Percentiles rank a stretch among this genome's conserved stretches.
phyloP scores from a whole-genome alignment of 2,329 filamentous ascomycete species.

The Apiospora hydei region DNA sequence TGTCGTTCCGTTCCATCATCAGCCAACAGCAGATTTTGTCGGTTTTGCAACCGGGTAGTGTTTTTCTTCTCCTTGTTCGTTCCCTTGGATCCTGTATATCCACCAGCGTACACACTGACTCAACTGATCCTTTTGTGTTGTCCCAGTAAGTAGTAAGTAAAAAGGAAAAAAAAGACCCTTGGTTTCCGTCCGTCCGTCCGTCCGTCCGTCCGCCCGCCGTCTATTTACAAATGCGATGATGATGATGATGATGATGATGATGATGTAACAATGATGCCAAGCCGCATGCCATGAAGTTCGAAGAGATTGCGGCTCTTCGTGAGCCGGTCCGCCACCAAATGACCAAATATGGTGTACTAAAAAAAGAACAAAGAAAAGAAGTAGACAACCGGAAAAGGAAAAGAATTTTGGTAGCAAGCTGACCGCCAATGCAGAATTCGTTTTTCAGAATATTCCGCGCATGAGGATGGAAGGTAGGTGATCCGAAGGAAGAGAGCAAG shows the following conservation, averaged over 20 bases:
- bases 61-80: not conserved
- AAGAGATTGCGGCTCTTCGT: not conserved
- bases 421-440: slow-evolving; percentile 1
- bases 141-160: not conserved
- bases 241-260: not conserved
- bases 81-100: not conserved
- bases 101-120: not conserved
- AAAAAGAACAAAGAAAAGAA: slow-evolving; percentile 15
- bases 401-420: not conserved
- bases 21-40: not conserved
- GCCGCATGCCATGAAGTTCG: not conserved
- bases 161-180: not conserved
- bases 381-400: slow-evolving; percentile 1
- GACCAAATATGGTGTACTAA: not conserved
- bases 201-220: not conserved
- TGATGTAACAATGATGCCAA: slow-evolving; percentile 7
- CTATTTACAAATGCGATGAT: slow-evolving; percentile 14
- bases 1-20: not conserved
- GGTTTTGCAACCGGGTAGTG: not conserved
- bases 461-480: not conserved
- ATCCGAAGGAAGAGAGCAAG: slow-evolving; percentile 10
- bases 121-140: not conserved
- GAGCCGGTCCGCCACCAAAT: slow-evolving; percentile 5
- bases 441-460: slow-evolving; percentile 17
- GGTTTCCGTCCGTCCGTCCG: not conserved